A percentile compares a stretch with the other conserved stretches of the same genome.
phyloP scores from a whole-genome alignment of 495 filamentous ascomycete genomes.

The Cercophora samala region DNA sequence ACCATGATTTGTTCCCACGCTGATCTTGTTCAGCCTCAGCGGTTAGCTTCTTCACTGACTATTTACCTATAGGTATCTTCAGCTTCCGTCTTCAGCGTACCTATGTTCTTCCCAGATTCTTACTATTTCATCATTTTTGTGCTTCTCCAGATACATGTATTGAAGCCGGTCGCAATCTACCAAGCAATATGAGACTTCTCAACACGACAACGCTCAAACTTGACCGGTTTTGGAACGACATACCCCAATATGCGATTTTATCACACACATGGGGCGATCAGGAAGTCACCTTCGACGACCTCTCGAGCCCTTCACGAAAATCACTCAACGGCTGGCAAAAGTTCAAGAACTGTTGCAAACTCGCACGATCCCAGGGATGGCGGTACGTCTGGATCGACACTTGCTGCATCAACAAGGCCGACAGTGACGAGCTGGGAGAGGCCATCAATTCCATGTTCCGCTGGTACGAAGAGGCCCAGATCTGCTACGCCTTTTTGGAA shows the following conservation, averaged over 20 bases:
- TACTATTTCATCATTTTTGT: too few species aligned
- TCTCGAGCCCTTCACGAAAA: neutral
- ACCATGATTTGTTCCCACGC: too few species aligned
- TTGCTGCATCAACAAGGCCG: conserved; percentile 42
- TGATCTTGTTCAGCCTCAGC: too few species aligned
- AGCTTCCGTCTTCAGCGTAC: too few species aligned
- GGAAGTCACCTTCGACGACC: conserved; percentile 1
- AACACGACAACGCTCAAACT: too few species aligned
- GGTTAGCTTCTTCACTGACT: too few species aligned
- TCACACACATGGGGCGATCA: neutral
- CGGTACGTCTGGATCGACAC: conserved; percentile 42
- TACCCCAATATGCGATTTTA: neutral
- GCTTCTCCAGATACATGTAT: too few species aligned
- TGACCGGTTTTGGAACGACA: too few species aligned
- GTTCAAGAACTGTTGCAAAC: neutral
- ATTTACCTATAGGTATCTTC: too few species aligned
- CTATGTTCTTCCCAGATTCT: too few species aligned
- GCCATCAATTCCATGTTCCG: conserved; percentile 48
- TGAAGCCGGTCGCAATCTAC: too few species aligned
- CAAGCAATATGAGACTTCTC: too few species aligned
- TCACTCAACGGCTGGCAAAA: neutral
- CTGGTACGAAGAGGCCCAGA: conserved; percentile 33
- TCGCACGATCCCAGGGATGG: conserved; percentile 3
- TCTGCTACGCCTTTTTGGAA: conserved; percentile 33
- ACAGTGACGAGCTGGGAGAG: conserved; percentile 39